These are phyloP conservation scores for Coniochaeta sp. DNA, from an alignment of 2,329 filamentous ascomycete genomes.

Conservation along the genomic window DNA sequence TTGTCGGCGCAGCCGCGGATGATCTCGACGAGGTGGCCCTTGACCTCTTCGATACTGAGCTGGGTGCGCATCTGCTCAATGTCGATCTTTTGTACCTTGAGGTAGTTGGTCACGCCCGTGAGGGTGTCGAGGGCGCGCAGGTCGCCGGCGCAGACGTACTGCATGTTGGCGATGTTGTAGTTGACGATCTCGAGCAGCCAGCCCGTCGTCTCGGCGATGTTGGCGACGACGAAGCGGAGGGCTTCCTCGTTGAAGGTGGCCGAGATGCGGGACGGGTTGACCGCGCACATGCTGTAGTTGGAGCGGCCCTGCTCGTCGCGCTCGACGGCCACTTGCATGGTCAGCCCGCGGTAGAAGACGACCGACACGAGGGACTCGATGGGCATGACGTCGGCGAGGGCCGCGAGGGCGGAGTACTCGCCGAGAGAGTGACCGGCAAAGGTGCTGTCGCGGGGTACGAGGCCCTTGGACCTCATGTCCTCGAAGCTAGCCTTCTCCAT, in stretches of 20 bases:
- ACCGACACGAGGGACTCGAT: constrained; percentile 97
- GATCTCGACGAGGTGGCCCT: constrained; percentile 82
- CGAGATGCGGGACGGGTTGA: constrained; percentile 96
- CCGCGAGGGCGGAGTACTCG: constrained; percentile 95
- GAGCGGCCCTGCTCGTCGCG: constrained; percentile 87
- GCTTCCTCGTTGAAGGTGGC: constrained; percentile 99
- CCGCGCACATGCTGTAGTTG: constrained; percentile 99
- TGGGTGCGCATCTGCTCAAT: constrained; percentile 88
- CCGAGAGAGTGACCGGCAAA: constrained; percentile 97
- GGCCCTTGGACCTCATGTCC: constrained; percentile 95
- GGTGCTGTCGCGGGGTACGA: constrained; percentile 92
- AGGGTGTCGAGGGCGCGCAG: constrained; percentile 65
- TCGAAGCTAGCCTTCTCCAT: constrained; percentile 99
- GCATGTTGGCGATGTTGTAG: constrained; percentile 75
- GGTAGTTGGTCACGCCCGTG: constrained; percentile 81
- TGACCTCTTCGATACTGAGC: constrained; percentile 82
- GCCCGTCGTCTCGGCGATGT: constrained; percentile 84
- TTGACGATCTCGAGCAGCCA: constrained; percentile 99
- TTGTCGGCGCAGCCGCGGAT: constrained; percentile 82
- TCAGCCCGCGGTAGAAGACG: constrained; percentile 97
- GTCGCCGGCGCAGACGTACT: constrained; percentile 67
- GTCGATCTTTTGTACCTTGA: constrained; percentile 96
- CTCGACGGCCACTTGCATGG: constrained; percentile 98
- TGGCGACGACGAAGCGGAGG: constrained; percentile 92
- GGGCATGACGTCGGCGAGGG: constrained; percentile 97